A percentile compares a stretch with the other conserved stretches of the same genome.
Evolutionary conservation across 1,284 basidiomycete genomes (phyloP).

Genomic region (Ceratobasidium sp.): DNA sequence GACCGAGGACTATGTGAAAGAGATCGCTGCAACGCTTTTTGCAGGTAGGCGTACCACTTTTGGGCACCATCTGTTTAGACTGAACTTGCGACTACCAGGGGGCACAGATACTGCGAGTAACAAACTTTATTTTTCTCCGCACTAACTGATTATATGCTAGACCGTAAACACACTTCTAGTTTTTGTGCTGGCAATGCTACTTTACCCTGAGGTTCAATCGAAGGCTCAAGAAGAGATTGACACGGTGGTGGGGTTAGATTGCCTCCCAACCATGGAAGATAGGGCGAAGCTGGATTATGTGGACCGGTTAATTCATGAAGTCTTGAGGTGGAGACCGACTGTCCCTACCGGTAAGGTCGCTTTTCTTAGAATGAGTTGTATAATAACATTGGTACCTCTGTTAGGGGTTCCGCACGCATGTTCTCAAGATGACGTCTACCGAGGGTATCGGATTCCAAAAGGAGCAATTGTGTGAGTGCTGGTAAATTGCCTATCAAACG

Average conservation of each 20-base stretch:
- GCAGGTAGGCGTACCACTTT: background rate
- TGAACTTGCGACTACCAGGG: background rate
- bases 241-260: slow-evolving; percentile 6
- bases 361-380: too few relatives aligned
- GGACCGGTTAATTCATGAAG: background rate
- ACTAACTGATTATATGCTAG: background rate
- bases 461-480: slow-evolving; percentile 11
- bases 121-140: too few relatives aligned
- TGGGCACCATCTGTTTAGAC: background rate
- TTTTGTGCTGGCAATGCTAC: slow-evolving; percentile 43
- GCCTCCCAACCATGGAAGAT: slow-evolving; percentile 25
- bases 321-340: slow-evolving; percentile 13
- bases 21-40: background rate
- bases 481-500: background rate
- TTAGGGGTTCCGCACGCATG: slow-evolving; percentile 5
- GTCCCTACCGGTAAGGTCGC: slow-evolving; percentile 5
- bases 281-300: background rate
- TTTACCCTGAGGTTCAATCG: slow-evolving; percentile 28
- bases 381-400: background rate
- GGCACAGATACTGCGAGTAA: slow-evolving; percentile 18
- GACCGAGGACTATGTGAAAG: background rate
- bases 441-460: slow-evolving; percentile 15
- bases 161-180: background rate
- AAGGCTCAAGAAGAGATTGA: too few relatives aligned
- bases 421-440: slow-evolving; percentile 2